Percentiles rank a stretch among this genome's conserved stretches.
Evolutionary conservation across 495 filamentous ascomycete species (phyloP).

Genomic region (Trichoderma virens): DNA sequence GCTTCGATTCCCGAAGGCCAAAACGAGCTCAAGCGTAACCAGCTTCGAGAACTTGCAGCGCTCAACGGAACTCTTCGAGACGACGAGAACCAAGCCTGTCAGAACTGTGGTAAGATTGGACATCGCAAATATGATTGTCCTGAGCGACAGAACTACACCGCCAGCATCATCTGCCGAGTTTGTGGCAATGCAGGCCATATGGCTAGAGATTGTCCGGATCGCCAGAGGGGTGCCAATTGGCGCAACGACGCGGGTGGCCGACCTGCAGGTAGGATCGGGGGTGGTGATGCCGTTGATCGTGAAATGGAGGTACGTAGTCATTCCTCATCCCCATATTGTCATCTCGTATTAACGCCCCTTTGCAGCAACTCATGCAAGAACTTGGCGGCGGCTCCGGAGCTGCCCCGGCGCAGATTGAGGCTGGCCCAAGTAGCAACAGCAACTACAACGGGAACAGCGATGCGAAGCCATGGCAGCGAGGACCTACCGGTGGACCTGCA

Average conservation of each 20-base stretch:
- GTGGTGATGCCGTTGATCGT: conserved; percentile 81
- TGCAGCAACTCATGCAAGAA: conserved; percentile 94
- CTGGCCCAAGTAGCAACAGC: conserved; percentile 57
- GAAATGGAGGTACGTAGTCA: conserved; percentile 75
- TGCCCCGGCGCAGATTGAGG: conserved; percentile 77
- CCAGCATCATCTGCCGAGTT: conserved; percentile 97
- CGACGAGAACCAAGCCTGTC: conserved; percentile 98
- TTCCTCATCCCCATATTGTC: neutral
- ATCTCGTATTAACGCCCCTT: conserved; percentile 27
- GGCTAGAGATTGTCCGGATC: conserved; percentile 66
- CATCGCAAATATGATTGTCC: conserved; percentile 99
- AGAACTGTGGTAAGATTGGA: conserved; percentile 99
- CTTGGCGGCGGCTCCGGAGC: conserved; percentile 69
- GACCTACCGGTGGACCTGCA: conserved; percentile 78
- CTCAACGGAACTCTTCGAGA: conserved; percentile 97
- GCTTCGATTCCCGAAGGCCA: conserved; percentile 97
- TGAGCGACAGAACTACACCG: conserved; percentile 93
- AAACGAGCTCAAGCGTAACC: conserved; percentile 96
- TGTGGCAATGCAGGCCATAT: conserved; percentile 58
- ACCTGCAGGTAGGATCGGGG: conserved; percentile 55
- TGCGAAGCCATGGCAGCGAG: conserved; percentile 85
- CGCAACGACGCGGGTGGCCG: conserved; percentile 60
- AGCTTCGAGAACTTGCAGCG: conserved; percentile 92
- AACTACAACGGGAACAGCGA: conserved; percentile 39
- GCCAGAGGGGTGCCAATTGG: conserved; percentile 84